These are phyloP conservation scores for Phytophthora tubulina DNA, from an alignment of 352 stramenopile species.

Conservation along the genomic window DNA sequence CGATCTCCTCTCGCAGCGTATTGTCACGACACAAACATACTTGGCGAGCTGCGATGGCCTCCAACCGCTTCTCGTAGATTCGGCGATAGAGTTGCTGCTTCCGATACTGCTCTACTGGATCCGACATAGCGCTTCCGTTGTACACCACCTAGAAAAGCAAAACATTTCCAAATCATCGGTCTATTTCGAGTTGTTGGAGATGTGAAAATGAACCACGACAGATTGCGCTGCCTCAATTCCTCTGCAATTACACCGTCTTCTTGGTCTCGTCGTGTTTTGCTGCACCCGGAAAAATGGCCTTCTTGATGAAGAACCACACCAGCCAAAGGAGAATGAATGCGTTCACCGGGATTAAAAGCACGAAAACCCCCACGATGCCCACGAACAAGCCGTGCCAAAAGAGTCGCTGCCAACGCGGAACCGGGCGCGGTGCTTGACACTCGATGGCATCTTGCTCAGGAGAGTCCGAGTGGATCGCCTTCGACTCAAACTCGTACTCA, in stretches of 20 bases:
- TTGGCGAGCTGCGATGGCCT: constrained; percentile 54
- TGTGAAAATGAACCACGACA: constrained; percentile 2
- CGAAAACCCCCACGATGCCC: constrained; percentile 41
- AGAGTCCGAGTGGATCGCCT: constrained; percentile 46
- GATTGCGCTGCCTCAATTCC: not conserved
- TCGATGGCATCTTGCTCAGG: constrained; percentile 53
- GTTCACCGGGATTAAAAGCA: constrained; percentile 67
- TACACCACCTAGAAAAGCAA: not conserved
- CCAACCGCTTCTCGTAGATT: constrained; percentile 67
- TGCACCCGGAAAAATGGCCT: constrained; percentile 27
- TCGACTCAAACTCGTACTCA: constrained; percentile 65
- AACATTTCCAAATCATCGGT: constrained; percentile 7
- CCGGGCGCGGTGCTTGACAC: constrained; percentile 57
- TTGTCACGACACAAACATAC: constrained; percentile 63
- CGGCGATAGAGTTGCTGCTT: constrained; percentile 59
- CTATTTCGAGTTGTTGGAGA: constrained; percentile 40
- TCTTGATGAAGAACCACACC: constrained; percentile 66
- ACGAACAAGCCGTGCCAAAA: constrained; percentile 57
- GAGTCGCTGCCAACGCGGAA: constrained; percentile 47
- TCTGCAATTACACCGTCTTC: constrained; percentile 47
- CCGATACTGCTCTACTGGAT: constrained; percentile 58
- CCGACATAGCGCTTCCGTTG: constrained; percentile 40
- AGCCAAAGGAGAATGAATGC: constrained; percentile 67
- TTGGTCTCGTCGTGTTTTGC: constrained; percentile 27
- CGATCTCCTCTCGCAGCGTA: constrained; percentile 75